Evolutionary conservation across 2,329 filamentous ascomycete species (phyloP).

Genomic region (Fusarium incarnatum): DNA sequence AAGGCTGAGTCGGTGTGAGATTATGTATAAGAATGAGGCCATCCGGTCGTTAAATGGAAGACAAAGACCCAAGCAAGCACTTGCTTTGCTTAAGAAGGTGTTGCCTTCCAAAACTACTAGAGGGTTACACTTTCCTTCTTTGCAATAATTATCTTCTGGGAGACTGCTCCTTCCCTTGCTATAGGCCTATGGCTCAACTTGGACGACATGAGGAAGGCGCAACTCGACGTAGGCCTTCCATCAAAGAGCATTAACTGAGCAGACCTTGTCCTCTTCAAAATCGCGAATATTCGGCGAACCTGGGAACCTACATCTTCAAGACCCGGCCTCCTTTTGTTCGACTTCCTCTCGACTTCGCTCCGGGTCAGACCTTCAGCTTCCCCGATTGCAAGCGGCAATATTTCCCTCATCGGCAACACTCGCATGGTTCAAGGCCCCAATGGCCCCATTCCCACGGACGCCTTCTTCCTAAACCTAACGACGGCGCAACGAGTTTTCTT

Average conservation of each 20-base stretch:
- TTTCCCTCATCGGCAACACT: slow-evolving; percentile 33
- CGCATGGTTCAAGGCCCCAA: slow-evolving; percentile 18
- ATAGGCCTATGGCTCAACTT: neutral
- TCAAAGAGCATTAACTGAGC: neutral
- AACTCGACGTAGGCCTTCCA: neutral
- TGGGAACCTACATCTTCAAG: neutral
- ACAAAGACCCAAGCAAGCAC: neutral
- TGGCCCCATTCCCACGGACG: slow-evolving; percentile 36
- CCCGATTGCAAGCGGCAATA: slow-evolving; percentile 4
- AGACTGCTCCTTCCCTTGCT: neutral
- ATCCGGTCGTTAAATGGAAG: neutral
- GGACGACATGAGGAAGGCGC: neutral
- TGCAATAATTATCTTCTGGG: no score
- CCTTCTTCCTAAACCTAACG: slow-evolving; percentile 20
- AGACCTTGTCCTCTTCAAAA: no score
- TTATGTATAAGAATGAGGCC: slow-evolving; percentile 36
- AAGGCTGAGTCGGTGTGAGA: slow-evolving; percentile 20
- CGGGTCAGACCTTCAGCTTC: neutral
- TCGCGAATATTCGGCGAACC: neutral
- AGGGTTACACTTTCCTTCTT: neutral
- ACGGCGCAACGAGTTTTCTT: slow-evolving; percentile 23
- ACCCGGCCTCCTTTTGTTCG: slow-evolving; percentile 11
- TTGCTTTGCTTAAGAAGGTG: neutral
- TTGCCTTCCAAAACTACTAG: neutral
- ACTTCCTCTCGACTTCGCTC: neutral